phyloP scores from a whole-genome alignment of 1,139 yeast genomes.

The Sporopachydermia cereana region DNA sequence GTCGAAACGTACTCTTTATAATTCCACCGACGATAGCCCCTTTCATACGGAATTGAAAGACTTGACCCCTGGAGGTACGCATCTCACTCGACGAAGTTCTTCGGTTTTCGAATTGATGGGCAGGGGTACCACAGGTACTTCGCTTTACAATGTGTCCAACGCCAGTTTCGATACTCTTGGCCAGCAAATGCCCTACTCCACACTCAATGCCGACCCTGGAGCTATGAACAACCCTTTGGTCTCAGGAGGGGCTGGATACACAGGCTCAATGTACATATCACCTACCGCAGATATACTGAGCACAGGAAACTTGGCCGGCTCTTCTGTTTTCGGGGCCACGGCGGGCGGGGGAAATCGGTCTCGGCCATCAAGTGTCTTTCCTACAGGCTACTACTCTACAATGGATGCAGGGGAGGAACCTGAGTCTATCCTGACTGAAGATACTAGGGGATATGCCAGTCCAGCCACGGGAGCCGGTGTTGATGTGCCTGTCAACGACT shows the following conservation, averaged over 20 bases:
- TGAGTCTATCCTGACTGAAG: slow-evolving; percentile 1
- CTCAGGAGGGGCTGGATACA: slow-evolving; percentile 8
- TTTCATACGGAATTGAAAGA: slow-evolving; percentile 1
- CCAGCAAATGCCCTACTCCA: slow-evolving; percentile 11
- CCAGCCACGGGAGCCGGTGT: background rate
- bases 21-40: background rate
- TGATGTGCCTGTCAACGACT: background rate
- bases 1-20: slow-evolving; percentile 2
- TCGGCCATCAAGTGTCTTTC: slow-evolving; percentile 22
- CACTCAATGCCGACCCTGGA: slow-evolving; percentile 7
- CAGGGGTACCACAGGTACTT: slow-evolving; percentile 9
- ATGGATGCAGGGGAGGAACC: slow-evolving; percentile 4
- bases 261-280: slow-evolving; percentile 45
- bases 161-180: slow-evolving; percentile 7
- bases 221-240: background rate
- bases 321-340: slow-evolving; percentile 12
- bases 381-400: slow-evolving; percentile 24
- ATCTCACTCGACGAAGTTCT: slow-evolving; percentile 2
- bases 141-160: slow-evolving; percentile 7
- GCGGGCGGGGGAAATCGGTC: slow-evolving; percentile 10
- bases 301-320: slow-evolving; percentile 12
- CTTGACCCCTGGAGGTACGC: background rate
- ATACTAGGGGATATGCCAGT: background rate
- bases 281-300: slow-evolving; percentile 59
- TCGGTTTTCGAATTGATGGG: slow-evolving; percentile 3